Conservation (phyloP, 108 stramenopile genomes). For the Pseudonitzschia multiseries region DNA sequence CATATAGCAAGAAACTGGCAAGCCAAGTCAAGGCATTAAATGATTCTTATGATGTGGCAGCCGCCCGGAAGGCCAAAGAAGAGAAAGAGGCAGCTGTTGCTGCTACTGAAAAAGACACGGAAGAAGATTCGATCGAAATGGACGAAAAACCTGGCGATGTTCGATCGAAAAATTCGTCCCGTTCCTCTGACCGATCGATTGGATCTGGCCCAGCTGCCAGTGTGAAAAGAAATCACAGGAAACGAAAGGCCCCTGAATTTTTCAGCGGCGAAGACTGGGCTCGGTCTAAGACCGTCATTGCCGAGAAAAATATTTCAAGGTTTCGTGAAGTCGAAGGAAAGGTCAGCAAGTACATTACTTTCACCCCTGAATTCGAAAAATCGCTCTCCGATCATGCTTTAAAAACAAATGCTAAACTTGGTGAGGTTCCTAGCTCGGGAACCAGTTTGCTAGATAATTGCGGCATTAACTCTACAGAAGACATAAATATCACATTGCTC, state of each 20-base stretch:
- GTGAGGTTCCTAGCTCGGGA: constrained; percentile 33
- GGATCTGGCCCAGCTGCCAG: constrained; percentile 15
- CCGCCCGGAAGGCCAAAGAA: constrained; percentile 8
- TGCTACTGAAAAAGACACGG: background rate
- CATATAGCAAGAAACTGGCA: constrained; percentile 57
- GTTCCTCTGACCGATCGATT: background rate
- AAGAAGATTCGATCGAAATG: background rate
- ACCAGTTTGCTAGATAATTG: constrained; percentile 16
- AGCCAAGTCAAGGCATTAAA: constrained; percentile 25
- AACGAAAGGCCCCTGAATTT: constrained; percentile 50
- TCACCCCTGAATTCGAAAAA: constrained; percentile 64
- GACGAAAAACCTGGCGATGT: background rate
- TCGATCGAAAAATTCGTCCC: background rate
- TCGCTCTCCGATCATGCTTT: constrained; percentile 56
- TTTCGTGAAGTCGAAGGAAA: constrained; percentile 57
- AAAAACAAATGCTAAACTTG: constrained; percentile 33
- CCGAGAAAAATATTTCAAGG: constrained; percentile 39
- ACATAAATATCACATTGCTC: constrained; percentile 13
- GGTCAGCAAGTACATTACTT: constrained; percentile 62
- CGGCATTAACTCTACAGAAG: constrained; percentile 1
- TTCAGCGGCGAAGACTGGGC: constrained; percentile 73
- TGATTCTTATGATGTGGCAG: constrained; percentile 7
- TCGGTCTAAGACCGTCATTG: constrained; percentile 45
- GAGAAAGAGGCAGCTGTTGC: constrained; percentile 17
- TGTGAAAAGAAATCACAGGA: constrained; percentile 46